Conservation (phyloP, 306 rosid species). For the Rubus idaeus region DNA sequence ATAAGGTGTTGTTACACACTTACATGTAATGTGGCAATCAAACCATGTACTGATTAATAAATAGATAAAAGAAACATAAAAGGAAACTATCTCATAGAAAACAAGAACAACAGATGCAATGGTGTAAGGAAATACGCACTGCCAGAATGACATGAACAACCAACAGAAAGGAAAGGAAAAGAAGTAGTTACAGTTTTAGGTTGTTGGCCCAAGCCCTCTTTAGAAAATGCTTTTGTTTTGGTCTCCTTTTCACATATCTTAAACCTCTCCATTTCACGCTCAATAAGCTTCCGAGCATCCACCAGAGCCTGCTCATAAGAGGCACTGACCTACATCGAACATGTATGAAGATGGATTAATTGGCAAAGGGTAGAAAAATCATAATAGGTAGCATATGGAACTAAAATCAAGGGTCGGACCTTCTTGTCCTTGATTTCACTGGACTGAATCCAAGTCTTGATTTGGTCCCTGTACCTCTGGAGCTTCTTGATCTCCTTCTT, state of each 20-base stretch:
- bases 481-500: constrained; percentile 98
- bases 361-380: too few relatives aligned
- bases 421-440: constrained; percentile 97
- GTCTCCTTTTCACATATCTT: constrained; percentile 98
- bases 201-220: constrained; percentile 96
- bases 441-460: constrained; percentile 98
- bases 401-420: constrained; percentile 36
- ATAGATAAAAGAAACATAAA: too few relatives aligned
- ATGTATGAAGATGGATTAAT: too few relatives aligned
- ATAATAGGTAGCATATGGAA: too few relatives aligned
- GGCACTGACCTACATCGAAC: constrained; percentile 75
- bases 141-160: background rate
- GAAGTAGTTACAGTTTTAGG: constrained; percentile 82
- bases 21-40: too few relatives aligned
- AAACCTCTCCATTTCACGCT: constrained; percentile 98
- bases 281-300: constrained; percentile 93
- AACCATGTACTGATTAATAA: too few relatives aligned
- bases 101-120: background rate
- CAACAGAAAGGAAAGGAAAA: background rate
- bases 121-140: background rate
- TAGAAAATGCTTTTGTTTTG: constrained; percentile 93
- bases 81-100: background rate
- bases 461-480: constrained; percentile 92
- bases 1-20: too few relatives aligned
- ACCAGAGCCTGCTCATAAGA: constrained; percentile 95